phyloP scores from a whole-genome alignment of 2,329 filamentous ascomycete species.

The Fonsecaea erecta region DNA sequence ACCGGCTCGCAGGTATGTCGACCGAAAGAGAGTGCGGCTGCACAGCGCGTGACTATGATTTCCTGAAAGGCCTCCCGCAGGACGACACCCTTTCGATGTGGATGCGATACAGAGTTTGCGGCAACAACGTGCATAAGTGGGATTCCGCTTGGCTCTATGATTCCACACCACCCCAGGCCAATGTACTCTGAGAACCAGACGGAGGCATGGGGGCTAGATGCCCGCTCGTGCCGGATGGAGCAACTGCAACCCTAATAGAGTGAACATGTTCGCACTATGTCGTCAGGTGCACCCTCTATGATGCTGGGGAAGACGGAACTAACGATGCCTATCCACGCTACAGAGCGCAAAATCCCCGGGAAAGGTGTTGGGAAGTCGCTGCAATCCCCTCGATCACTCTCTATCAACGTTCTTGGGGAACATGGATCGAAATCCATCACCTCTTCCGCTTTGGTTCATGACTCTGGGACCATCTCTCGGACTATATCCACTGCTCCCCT shows the following conservation, averaged over 20 bases:
- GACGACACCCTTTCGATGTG: neutral
- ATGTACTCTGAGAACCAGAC: neutral
- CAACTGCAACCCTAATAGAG: constrained; percentile 1
- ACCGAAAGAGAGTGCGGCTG: neutral
- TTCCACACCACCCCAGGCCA: neutral
- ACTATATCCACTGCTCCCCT: neutral
- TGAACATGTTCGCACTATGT: neutral
- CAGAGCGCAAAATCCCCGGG: neutral
- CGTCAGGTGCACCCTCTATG: neutral
- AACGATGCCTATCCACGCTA: constrained; percentile 1
- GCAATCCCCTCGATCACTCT: constrained; percentile 6
- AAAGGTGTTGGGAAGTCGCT: neutral
- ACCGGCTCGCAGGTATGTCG: neutral
- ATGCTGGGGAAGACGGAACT: constrained; percentile 2
- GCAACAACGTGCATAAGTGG: neutral
- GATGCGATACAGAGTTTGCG: neutral
- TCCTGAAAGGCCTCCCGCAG: neutral
- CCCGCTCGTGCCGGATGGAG: neutral
- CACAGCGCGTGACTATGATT: neutral
- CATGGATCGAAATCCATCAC: constrained; percentile 3
- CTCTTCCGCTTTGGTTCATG: neutral
- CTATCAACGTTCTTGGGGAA: neutral
- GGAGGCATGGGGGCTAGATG: neutral
- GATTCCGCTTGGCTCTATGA: neutral
- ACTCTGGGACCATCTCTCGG: neutral